These are phyloP conservation scores for Colletotrichum sansevieriae DNA, from an alignment of 2,329 filamentous ascomycete genomes.

Conservation along the genomic window DNA sequence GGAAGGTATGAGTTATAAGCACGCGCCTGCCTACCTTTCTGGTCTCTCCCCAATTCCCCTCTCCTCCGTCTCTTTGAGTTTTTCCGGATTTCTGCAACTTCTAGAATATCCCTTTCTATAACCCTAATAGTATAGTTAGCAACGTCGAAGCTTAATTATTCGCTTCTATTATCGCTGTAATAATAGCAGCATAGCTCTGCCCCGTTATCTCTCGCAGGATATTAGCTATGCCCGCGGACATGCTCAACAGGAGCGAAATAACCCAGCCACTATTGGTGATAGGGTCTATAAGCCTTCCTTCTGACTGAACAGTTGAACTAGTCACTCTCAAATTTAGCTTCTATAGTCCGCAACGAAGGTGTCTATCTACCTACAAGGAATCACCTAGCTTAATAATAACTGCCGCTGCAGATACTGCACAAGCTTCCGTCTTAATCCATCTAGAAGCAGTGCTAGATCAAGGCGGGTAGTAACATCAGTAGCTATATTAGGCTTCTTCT, in stretches of 20 bases:
- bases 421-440: constrained; percentile 4
- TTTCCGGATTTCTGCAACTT: neutral
- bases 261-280: neutral
- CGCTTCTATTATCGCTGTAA: neutral
- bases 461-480: neutral
- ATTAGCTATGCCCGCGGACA: neutral
- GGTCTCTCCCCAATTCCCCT: neutral
- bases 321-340: neutral
- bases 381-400: neutral
- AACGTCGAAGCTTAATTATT: neutral
- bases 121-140: neutral
- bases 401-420: neutral
- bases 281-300: constrained; percentile 1
- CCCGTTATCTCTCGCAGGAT: neutral
- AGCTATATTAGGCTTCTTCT: neutral
- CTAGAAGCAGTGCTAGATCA: neutral
- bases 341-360: neutral
- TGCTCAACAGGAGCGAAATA: neutral
- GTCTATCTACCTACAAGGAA: neutral
- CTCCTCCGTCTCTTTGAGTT: neutral
- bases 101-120: neutral
- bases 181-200: constrained; percentile 1
- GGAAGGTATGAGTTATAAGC: neutral
- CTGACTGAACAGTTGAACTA: constrained; percentile 4
- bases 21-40: neutral